Conservation (phyloP, 345 rosid genomes). For the Mercurialis annua region DNA sequence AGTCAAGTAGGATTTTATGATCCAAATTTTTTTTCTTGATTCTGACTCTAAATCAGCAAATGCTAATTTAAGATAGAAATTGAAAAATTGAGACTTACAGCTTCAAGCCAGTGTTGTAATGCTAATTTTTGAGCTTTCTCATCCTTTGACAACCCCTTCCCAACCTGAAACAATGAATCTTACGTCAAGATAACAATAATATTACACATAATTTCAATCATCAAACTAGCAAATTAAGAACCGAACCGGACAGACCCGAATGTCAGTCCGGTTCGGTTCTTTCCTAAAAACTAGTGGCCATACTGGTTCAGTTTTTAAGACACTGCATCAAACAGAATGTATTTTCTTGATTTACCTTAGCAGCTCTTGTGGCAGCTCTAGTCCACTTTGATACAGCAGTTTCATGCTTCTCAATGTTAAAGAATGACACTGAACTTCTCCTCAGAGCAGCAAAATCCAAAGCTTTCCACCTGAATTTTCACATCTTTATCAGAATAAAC, state of each 20-base stretch:
- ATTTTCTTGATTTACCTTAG: slow-evolving; percentile 39
- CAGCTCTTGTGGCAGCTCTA: slow-evolving; percentile 57
- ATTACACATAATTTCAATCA: no score
- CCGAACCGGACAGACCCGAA: background rate
- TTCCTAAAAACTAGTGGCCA: background rate
- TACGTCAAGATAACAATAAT: no score
- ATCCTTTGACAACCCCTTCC: slow-evolving; percentile 65
- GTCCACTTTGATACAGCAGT: slow-evolving; percentile 59
- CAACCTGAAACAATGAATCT: slow-evolving; percentile 59
- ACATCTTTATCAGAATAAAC: background rate
- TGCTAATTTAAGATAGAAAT: background rate
- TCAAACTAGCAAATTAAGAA: background rate
- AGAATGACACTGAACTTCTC: slow-evolving; percentile 52
- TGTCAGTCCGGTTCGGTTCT: background rate
- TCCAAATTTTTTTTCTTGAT: background rate
- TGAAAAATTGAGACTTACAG: slow-evolving; percentile 49
- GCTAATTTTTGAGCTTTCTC: slow-evolving; percentile 74
- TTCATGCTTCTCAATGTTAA: slow-evolving; percentile 50
- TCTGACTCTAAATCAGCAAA: background rate
- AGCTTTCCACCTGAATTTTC: slow-evolving; percentile 57
- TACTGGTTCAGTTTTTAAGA: background rate
- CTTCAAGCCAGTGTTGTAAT: slow-evolving; percentile 80
- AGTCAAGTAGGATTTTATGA: background rate
- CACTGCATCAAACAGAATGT: no score
- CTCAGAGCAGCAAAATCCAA: slow-evolving; percentile 55